Base-by-base conservation (phyloP, 495 filamentous ascomycete species). In the Lasiosphaeris hirsuta region DNA sequence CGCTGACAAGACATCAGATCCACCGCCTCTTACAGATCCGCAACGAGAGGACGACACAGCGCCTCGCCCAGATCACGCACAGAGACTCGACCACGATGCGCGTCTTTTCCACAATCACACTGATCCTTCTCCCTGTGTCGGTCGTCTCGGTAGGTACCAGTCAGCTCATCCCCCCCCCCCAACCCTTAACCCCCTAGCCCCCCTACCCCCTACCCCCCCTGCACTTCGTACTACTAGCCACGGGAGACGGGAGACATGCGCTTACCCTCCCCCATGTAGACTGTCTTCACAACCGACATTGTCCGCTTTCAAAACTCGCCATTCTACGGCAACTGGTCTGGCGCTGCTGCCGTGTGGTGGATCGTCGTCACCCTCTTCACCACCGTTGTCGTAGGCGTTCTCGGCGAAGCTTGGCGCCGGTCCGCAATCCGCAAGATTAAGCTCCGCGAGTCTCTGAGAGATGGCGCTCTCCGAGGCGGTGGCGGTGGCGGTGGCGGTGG, bases 251-350 rank as follows among this genome's bases (percentile, higher is more conserved):
- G n/a, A 30, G 5, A 5, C 23, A 30, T 30, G 23, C 23, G 5
- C 23, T 30, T 5, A 30, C 23, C 23, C 23, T 30, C 23, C 23
- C 23, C 23, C 23, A 30, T 30, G 23, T 5, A 30, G 40, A 54
- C 47, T 11, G 48, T 59, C n/a, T 59, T 59, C 36, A 47, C 57
- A 9, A 52, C 57, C 18, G 57, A 52, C 35, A 59, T 59, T 19
- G 48, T 59, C 40, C 18, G 15, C 2, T 59, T 59, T 17, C 23
- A 30, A 30, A 30, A 52, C 9, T 40, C 17, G 8, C 7, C 10
- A 10, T 56, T 56, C 42, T 15, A 6, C 8, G 53, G 53, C 10
- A 46, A 18, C 33, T 56, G 53, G 53, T 46, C 41, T 14, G 42
- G 42, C 9, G 42, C 53, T 6, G 53, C 53, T 0, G 53, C 35